Percentiles rank a stretch among this genome's conserved stretches.
phyloP scores from a whole-genome alignment of 805 yeast species.

The Monosporozyma aquatica region DNA sequence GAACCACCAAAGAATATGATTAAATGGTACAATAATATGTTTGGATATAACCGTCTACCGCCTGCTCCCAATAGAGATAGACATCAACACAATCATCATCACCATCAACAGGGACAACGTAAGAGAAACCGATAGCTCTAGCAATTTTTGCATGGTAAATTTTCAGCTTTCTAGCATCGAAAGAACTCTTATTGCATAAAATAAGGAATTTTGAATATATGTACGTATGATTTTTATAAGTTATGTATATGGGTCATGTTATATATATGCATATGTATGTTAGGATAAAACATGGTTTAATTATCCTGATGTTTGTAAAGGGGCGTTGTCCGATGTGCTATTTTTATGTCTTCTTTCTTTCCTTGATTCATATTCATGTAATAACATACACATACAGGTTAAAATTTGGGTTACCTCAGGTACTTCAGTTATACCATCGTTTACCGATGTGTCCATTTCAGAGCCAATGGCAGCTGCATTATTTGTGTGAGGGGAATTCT shows the following conservation, averaged over 20 bases:
- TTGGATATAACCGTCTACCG: conserved; percentile 21
- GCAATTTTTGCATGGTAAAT: too few species aligned
- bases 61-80: conserved; percentile 5
- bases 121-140: conserved; percentile 14
- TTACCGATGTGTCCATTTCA: neutral
- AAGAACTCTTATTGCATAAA: too few species aligned
- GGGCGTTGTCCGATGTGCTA: too few species aligned
- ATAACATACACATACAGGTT: conserved; percentile 28
- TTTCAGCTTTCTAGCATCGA: too few species aligned
- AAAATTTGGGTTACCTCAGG: conserved; percentile 24
- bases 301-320: too few species aligned
- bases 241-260: too few species aligned
- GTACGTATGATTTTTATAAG: too few species aligned
- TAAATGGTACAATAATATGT: conserved; percentile 37
- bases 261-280: neutral
- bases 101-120: conserved; percentile 9
- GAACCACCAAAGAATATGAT: conserved; percentile 42
- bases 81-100: conserved; percentile 8
- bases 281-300: too few species aligned
- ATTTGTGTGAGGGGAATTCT: too few species aligned
- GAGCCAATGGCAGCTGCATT: too few species aligned
- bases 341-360: conserved; percentile 22
- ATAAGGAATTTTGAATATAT: conserved; percentile 1
- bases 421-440: conserved; percentile 13
- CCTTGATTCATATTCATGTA: conserved; percentile 27